A percentile compares a stretch with the other conserved stretches of the same genome.
Conservation (phyloP, 805 yeast species). For the Candida lessepsii region DNA sequence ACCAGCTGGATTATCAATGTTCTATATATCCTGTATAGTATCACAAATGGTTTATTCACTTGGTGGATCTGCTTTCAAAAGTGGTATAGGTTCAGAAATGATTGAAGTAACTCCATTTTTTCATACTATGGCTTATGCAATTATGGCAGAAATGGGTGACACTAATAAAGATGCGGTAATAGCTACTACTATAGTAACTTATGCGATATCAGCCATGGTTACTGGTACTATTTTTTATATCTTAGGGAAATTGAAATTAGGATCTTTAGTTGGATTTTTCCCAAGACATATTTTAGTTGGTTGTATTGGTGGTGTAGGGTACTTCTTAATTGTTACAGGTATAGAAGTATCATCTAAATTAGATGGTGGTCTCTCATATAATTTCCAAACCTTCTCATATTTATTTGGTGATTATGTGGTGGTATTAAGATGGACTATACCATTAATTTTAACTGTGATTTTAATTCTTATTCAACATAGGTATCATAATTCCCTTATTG, state of each 20-base stretch:
- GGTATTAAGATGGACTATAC: slow-evolving; percentile 60
- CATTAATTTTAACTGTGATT: slow-evolving; percentile 59
- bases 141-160: slow-evolving; percentile 55
- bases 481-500: slow-evolving; percentile 62
- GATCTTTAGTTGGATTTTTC: slow-evolving; percentile 88
- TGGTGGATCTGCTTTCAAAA: slow-evolving; percentile 86
- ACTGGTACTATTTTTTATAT: slow-evolving; percentile 80
- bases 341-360: slow-evolving; percentile 85
- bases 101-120: slow-evolving; percentile 98
- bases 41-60: slow-evolving; percentile 85
- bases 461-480: slow-evolving; percentile 60
- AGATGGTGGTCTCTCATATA: slow-evolving; percentile 70
- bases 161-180: slow-evolving; percentile 54
- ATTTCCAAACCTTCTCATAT: slow-evolving; percentile 51
- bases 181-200: slow-evolving; percentile 85
- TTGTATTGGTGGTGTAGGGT: slow-evolving; percentile 98
- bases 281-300: slow-evolving; percentile 96
- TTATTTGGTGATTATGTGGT: slow-evolving; percentile 42
- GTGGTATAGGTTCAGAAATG: slow-evolving; percentile 98
- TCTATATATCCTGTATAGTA: slow-evolving; percentile 86
- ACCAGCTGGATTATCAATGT: slow-evolving; percentile 89
- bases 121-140: slow-evolving; percentile 86
- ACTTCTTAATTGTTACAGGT: slow-evolving; percentile 85
- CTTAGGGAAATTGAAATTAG: slow-evolving; percentile 77
- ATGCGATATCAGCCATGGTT: slow-evolving; percentile 75